phyloP scores from a whole-genome alignment of 306 rosid genomes.

The Adenanthera pavonina region DNA sequence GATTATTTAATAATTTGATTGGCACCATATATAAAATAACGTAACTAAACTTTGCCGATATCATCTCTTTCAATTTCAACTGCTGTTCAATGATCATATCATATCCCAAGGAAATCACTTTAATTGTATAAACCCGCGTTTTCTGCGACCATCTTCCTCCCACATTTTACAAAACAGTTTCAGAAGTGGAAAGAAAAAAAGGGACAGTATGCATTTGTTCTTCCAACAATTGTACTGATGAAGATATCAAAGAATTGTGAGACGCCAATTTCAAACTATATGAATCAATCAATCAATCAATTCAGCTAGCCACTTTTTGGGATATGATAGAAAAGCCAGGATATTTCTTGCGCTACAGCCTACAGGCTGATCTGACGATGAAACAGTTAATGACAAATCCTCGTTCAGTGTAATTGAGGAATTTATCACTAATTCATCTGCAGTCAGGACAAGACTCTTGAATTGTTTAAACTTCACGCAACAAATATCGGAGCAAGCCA shows the following conservation, averaged over 20 bases:
- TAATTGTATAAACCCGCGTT: no score
- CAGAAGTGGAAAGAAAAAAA: background rate
- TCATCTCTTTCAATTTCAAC: no score
- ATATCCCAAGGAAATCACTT: no score
- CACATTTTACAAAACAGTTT: no score
- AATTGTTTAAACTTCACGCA: constrained; percentile 24
- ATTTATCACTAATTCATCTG: constrained; percentile 17
- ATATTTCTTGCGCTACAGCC: constrained; percentile 44
- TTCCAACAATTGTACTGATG: background rate
- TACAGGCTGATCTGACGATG: constrained; percentile 43
- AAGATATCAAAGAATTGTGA: background rate
- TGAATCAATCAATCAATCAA: background rate
- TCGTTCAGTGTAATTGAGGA: constrained; percentile 39
- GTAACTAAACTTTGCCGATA: background rate
- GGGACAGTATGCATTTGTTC: background rate
- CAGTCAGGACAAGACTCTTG: background rate
- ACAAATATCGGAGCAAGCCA: background rate
- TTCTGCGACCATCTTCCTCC: no score
- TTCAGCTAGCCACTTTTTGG: constrained; percentile 52
- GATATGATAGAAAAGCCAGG: constrained; percentile 47
- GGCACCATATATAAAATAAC: no score
- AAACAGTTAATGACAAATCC: constrained; percentile 59
- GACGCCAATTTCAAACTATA: background rate
- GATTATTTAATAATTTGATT: no score
- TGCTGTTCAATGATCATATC: no score